Base-by-base conservation (phyloP, 2,329 filamentous ascomycete species). In the Alternaria sp. region DNA sequence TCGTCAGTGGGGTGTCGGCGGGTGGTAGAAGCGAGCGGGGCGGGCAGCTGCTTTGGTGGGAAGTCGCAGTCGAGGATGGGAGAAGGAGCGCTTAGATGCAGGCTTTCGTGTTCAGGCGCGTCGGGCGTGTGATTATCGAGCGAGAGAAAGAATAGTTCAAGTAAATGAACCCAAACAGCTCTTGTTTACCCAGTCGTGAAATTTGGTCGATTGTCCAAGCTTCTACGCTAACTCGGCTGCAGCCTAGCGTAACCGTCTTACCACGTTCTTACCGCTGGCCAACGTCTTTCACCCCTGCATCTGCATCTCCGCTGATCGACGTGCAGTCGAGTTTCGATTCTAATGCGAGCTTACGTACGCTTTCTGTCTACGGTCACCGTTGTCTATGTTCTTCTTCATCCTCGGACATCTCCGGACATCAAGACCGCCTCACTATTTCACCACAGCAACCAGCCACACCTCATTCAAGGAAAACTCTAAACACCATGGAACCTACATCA, bases 151-250 rank as follows among this genome's bases (percentile, higher is more conserved):
- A 62, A 61, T 58, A 66, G 59, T 61, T 57, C 62, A 54, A 63
- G 63, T 45, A 62, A 44, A 58, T 66, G 61, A 66, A 59, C 63
- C 69, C 53, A 70, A 71, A 68, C 67, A 68, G 63, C 54, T 50
- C 26, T 71, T 73, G 70, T 72, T 73, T 73, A 73, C 69, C 63
- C 62, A 60, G 67, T 68, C 64, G 62, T 71, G 68, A 72, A 73
- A 69, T 72, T 72, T 67, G 65, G 65, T 59, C 57, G 45, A 51
- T 59, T 56, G 46, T 56, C 61, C 57, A 45, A 62, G 66, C 61
- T 62, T 64, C 47, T 17, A 26, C 57, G 63, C 63, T 67, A 70
- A 52, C 23, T 36, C 58, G 46, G 26, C 28, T 30, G 21, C 45
- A 53, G 62, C 52, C 63, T 66, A 67, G 62, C 47, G 40, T 60